phyloP scores from a whole-genome alignment of 2,329 filamentous ascomycete genomes.

The Aureobasidium sp. region DNA sequence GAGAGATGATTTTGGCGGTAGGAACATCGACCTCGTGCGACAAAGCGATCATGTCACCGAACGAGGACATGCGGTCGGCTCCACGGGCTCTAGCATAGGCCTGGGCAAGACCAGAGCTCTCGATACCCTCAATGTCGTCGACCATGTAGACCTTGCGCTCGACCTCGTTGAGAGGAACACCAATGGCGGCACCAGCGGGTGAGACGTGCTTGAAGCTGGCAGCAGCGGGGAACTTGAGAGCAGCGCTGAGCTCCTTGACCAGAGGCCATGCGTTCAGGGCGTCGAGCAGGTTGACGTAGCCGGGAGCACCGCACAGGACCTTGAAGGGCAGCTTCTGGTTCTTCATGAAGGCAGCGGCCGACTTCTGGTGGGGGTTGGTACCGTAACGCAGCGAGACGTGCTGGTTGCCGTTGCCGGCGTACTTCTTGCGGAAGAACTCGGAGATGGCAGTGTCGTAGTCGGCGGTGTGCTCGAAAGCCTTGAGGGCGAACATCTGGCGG shows the following conservation, averaged over 20 bases:
- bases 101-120: conserved; percentile 78
- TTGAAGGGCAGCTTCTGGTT: conserved; percentile 82
- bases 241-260: conserved; percentile 89
- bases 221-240: conserved; percentile 79
- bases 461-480: conserved; percentile 96
- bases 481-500: conserved; percentile 84
- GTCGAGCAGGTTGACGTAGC: conserved; percentile 96
- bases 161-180: conserved; percentile 71
- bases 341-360: conserved; percentile 72
- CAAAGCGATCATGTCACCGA: conserved; percentile 91
- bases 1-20: conserved; percentile 94
- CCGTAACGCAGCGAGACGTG: conserved; percentile 85
- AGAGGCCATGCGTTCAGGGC: conserved; percentile 94
- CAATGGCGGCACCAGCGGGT: conserved; percentile 89
- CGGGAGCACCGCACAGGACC: conserved; percentile 78
- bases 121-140: conserved; percentile 83
- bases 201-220: conserved; percentile 99
- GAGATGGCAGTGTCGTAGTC: conserved; percentile 94
- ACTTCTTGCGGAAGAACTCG: conserved; percentile 96
- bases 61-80: conserved; percentile 97
- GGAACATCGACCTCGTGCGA: conserved; percentile 84
- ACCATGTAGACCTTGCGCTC: conserved; percentile 99
- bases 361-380: conserved; percentile 97
- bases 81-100: conserved; percentile 93
- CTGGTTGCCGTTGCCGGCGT: conserved; percentile 76